phyloP scores from a whole-genome alignment of 2,329 filamentous ascomycete species.

The Teratosphaeriaceae sp. region DNA sequence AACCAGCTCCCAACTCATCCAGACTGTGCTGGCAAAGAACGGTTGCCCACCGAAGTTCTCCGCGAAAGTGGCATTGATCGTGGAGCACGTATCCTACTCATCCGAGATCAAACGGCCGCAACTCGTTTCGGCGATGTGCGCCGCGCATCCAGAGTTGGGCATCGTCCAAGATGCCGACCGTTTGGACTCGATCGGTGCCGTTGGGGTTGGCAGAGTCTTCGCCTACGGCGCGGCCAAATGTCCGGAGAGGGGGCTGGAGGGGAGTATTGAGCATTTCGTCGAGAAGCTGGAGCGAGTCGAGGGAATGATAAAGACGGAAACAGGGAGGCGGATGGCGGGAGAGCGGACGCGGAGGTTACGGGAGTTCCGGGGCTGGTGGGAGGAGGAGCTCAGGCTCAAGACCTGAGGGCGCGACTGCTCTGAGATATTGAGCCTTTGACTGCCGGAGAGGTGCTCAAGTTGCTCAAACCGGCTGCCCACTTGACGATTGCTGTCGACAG shows the following conservation, averaged over 20 bases:
- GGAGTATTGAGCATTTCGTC: conserved; percentile 67
- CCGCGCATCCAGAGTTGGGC: conserved; percentile 63
- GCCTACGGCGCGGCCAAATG: conserved; percentile 64
- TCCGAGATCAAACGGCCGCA: conserved; percentile 61
- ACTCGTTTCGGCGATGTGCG: conserved; percentile 55
- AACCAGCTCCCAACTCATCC: conserved; percentile 53
- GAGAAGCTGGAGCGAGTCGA: conserved; percentile 66
- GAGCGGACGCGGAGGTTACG: conserved; percentile 43
- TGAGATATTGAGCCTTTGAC: no score
- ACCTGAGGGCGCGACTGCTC: conserved; percentile 4
- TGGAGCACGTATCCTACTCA: conserved; percentile 70
- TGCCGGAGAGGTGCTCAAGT: no score
- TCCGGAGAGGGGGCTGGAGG: conserved; percentile 47
- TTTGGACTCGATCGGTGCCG: conserved; percentile 81
- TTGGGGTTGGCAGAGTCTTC: conserved; percentile 75
- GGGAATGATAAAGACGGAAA: conserved; percentile 52
- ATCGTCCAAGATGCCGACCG: conserved; percentile 90
- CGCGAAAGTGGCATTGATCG: conserved; percentile 62
- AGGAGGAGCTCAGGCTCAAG: conserved; percentile 36
- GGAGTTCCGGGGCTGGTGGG: conserved; percentile 49
- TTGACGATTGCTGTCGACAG: no score
- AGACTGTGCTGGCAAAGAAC: conserved; percentile 48
- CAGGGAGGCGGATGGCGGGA: conserved; percentile 44
- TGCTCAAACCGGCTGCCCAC: no score
- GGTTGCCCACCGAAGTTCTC: conserved; percentile 56